Evolutionary conservation across 495 filamentous ascomycete genomes (phyloP), one percentile per base, ranked within the genome.

Genomic region (Cetradonia linearis): DNA sequence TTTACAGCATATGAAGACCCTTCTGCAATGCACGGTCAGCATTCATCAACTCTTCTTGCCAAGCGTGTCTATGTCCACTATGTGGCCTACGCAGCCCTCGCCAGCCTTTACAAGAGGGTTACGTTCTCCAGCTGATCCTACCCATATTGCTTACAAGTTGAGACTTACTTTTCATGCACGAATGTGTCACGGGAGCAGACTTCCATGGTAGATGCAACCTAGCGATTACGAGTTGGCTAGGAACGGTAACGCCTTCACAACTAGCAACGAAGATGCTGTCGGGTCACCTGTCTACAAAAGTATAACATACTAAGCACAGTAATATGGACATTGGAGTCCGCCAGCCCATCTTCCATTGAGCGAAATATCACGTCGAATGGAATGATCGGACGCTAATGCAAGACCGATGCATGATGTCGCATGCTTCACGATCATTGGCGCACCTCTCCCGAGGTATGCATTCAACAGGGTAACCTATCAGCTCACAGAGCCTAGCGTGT

Each of bases 361-460:
- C 23, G 48, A 5, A 61, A 53, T 27, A 47, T 42, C 27, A 31
- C 46, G 56, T 33, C 42, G 62, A 63, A 56, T 46, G 37, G 14
- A 53, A 28, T 6, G 27, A 61, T 47, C 37, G 33, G 50, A 50
- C 50, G 59, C 59, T 61, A 61, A 61, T 55, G 59, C 40, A 56
- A 55, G 38, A 31, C 52, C 7, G 40, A 30, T 40, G 54, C 54
- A 56, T 9, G 54, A 40, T 42, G 34, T 37, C 31, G 31, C 23
- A n/a, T 56, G 1, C 25, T 37, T 59, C n/a, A 20, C 18, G 13
- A 44, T 64, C 13, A 64, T 64, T 64, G 62, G 62, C 37, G 20
- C 31, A 5, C 34, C 4, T 37, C 33, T 61, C 42, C 62, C 58
- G 58, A 40, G 36, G 9, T 18, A 46, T 25, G 34, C 58, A 53